Percentiles rank a stretch among this genome's conserved stretches.
Evolutionary conservation across 805 yeast species (phyloP).

Genomic region (Metschnikowia gruessii): DNA sequence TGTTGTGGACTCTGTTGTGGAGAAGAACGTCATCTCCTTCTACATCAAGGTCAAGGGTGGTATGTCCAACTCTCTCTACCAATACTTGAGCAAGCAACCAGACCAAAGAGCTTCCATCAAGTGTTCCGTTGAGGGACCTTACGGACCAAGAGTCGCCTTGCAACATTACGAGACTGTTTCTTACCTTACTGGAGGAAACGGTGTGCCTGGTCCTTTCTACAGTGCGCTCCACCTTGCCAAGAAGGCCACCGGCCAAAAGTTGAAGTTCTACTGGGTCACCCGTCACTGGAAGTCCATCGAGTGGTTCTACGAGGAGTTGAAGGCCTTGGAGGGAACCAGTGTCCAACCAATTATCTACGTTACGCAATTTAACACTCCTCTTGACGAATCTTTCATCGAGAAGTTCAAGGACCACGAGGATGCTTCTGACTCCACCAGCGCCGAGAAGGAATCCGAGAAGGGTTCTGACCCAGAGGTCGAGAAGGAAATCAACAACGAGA

Average conservation of each 20-base stretch:
- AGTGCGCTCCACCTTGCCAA: conserved; percentile 35
- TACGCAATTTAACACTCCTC: conserved; percentile 17
- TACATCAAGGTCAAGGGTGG: conserved; percentile 58
- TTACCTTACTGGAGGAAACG: conserved; percentile 63
- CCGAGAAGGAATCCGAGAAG: conserved; percentile 4
- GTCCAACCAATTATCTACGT: conserved; percentile 40
- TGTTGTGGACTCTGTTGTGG: conserved; percentile 40
- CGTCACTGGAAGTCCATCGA: conserved; percentile 39
- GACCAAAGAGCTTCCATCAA: conserved; percentile 36
- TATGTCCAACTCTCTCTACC: conserved; percentile 44
- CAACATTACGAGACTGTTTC: conserved; percentile 46
- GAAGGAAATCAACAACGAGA: conserved; percentile 11
- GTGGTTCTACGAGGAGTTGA: conserved; percentile 40
- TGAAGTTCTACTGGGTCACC: conserved; percentile 38
- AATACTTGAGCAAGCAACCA: conserved; percentile 27
- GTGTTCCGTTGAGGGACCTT: conserved; percentile 59
- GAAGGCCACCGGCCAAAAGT: conserved; percentile 11
- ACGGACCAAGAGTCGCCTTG: conserved; percentile 50
- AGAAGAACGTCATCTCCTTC: conserved; percentile 40
- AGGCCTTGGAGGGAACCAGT: conserved; percentile 29
- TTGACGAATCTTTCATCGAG: conserved; percentile 18
- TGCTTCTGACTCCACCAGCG: conserved; percentile 15
- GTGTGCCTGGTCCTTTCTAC: conserved; percentile 55
- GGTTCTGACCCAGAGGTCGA: not conserved
- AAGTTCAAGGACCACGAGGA: conserved; percentile 3